Evolutionary conservation across 148 eudicot species (phyloP).

Genomic region (Rhododendron henanense): DNA sequence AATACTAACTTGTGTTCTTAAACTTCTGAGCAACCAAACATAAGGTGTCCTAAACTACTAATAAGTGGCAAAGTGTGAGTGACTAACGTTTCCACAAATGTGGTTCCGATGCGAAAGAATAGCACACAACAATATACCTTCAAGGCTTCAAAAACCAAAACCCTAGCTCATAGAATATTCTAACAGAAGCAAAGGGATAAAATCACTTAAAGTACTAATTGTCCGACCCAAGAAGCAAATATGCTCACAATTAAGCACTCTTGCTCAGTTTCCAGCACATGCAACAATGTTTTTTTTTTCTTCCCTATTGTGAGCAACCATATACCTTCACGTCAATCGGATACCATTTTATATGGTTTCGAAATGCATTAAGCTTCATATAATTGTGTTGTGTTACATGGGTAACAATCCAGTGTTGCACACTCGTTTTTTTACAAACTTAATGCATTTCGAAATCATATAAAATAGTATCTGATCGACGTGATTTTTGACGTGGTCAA

Average conservation of each 20-base stretch:
- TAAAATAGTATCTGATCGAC: no score
- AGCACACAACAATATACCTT: not conserved
- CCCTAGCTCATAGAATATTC: not conserved
- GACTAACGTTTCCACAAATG: not conserved
- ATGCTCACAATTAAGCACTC: not conserved
- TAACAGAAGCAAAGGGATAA: not conserved
- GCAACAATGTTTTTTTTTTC: not conserved
- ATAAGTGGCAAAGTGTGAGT: not conserved
- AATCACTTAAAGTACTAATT: not conserved
- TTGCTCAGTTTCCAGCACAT: not conserved
- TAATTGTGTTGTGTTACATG: no score
- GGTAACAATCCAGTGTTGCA: no score
- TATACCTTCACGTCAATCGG: no score
- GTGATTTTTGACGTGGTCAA: no score
- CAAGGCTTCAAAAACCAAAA: not conserved
- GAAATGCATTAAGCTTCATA: no score
- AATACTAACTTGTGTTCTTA: not conserved
- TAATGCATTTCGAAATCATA: no score
- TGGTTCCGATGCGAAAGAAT: not conserved
- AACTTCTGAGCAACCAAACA: constrained; percentile 1
- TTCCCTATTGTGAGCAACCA: not conserved
- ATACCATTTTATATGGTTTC: no score
- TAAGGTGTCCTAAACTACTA: not conserved
- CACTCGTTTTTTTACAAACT: no score
- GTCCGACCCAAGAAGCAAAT: not conserved